These are phyloP conservation scores for Arthroderma uncinatum DNA, from an alignment of 2,329 filamentous ascomycete genomes.

Conservation along the genomic window DNA sequence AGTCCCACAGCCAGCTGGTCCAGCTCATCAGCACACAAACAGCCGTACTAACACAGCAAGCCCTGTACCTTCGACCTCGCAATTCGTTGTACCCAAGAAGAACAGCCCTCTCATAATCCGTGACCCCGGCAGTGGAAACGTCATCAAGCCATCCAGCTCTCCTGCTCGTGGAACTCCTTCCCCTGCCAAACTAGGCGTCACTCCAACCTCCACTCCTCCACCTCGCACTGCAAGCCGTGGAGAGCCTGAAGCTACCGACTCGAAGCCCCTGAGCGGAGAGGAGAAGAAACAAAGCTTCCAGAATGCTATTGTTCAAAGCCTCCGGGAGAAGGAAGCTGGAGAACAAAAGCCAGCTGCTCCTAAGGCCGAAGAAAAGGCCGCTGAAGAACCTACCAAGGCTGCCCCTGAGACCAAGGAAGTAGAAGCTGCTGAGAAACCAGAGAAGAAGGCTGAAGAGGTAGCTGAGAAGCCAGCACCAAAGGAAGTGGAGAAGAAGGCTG, in stretches of 20 bases:
- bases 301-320: constrained; percentile 40
- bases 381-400: constrained; percentile 14
- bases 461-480: constrained; percentile 29
- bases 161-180: constrained; percentile 46
- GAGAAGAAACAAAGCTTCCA: constrained; percentile 72
- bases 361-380: constrained; percentile 22
- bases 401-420: constrained; percentile 19
- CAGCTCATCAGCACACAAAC: constrained; percentile 38
- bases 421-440: constrained; percentile 14
- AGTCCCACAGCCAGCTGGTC: constrained; percentile 39
- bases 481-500: constrained; percentile 28
- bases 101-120: constrained; percentile 74
- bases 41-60: constrained; percentile 45
- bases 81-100: constrained; percentile 55
- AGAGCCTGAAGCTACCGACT: constrained; percentile 54
- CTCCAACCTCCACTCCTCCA: constrained; percentile 69
- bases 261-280: constrained; percentile 62
- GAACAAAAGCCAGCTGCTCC: constrained; percentile 13
- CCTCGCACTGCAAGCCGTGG: constrained; percentile 60
- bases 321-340: constrained; percentile 26
- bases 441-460: constrained; percentile 19
- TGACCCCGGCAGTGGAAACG: constrained; percentile 64
- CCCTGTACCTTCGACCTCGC: constrained; percentile 48
- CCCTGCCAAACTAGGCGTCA: constrained; percentile 39
- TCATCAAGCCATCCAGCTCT: constrained; percentile 60